Percentiles rank a stretch among this genome's conserved stretches.
Evolutionary conservation across 805 yeast species (phyloP).

Genomic region (Yamadazyma endophytica): DNA sequence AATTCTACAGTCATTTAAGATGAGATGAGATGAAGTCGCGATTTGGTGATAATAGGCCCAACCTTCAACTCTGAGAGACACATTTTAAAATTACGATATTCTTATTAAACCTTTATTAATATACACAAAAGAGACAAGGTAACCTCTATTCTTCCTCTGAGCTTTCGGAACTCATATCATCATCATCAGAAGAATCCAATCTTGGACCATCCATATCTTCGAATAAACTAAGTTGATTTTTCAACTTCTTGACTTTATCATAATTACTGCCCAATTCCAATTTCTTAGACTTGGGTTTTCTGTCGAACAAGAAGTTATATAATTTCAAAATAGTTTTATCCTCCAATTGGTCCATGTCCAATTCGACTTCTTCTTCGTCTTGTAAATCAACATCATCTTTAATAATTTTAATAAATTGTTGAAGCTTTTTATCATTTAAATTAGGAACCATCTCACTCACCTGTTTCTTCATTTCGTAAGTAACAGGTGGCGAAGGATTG

Average conservation of each 20-base stretch:
- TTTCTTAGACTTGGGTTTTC: slow-evolving; percentile 33
- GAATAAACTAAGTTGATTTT: slow-evolving; percentile 45
- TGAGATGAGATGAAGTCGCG: no score
- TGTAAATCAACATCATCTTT: slow-evolving; percentile 55
- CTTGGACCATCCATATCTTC: slow-evolving; percentile 22
- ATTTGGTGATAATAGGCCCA: no score
- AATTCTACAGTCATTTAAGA: no score
- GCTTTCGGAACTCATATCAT: slow-evolving; percentile 50
- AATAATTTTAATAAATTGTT: slow-evolving; percentile 79
- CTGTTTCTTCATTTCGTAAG: slow-evolving; percentile 95
- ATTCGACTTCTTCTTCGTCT: slow-evolving; percentile 88
- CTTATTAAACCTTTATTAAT: no score
- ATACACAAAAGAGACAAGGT: slow-evolving; percentile 7
- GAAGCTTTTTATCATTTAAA: slow-evolving; percentile 73
- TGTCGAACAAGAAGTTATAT: slow-evolving; percentile 68
- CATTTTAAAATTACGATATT: no score
- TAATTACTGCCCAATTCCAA: slow-evolving; percentile 32
- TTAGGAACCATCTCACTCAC: slow-evolving; percentile 81
- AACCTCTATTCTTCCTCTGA: slow-evolving; percentile 73
- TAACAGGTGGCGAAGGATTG: slow-evolving; percentile 44
- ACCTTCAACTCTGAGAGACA: no score
- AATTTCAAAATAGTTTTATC: slow-evolving; percentile 76
- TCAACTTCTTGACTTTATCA: slow-evolving; percentile 62
- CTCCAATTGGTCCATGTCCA: slow-evolving; percentile 91
- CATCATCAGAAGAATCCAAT: slow-evolving; percentile 45